A percentile compares a stretch with the other conserved stretches of the same genome.
Evolutionary conservation across 768 basidiomycete species (phyloP).

Genomic region (Auriscalpium orientale): DNA sequence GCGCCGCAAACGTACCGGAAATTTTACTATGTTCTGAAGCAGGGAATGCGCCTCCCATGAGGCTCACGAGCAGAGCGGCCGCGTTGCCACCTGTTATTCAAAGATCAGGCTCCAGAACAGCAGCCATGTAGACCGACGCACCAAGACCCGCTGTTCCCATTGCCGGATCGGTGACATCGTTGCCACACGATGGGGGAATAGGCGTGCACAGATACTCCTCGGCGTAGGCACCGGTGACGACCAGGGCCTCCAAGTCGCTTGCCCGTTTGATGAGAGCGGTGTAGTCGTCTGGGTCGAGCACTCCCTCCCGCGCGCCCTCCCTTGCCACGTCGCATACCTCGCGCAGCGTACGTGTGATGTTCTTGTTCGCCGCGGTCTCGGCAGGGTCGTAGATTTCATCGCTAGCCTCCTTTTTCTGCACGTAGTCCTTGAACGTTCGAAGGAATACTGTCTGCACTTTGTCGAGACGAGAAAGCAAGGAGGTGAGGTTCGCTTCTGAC

Average conservation of each 20-base stretch:
- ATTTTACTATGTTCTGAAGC: not conserved
- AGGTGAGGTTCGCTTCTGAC: too few relatives aligned
- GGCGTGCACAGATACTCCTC: not conserved
- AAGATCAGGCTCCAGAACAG: not conserved
- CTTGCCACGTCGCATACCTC: not conserved
- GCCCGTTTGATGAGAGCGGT: not conserved
- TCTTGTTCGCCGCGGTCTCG: not conserved
- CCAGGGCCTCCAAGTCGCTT: not conserved
- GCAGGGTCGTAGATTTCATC: too few relatives aligned
- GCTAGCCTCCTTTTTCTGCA: too few relatives aligned
- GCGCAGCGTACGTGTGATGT: too few relatives aligned
- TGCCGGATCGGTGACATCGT: not conserved
- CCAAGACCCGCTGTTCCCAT: not conserved
- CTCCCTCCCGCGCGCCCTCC: not conserved
- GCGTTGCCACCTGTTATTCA: not conserved
- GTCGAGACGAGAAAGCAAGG: too few relatives aligned
- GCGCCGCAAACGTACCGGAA: not conserved
- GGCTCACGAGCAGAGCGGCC: not conserved
- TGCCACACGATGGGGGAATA: not conserved
- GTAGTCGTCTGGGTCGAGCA: not conserved
- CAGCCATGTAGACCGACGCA: not conserved
- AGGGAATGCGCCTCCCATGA: not conserved
- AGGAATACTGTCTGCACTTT: too few relatives aligned
- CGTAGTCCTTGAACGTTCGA: too few relatives aligned
- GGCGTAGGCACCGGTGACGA: not conserved